These are phyloP conservation scores for Plectosphaerella sp. DNA, from an alignment of 2,329 filamentous ascomycete species.

Conservation along the genomic window DNA sequence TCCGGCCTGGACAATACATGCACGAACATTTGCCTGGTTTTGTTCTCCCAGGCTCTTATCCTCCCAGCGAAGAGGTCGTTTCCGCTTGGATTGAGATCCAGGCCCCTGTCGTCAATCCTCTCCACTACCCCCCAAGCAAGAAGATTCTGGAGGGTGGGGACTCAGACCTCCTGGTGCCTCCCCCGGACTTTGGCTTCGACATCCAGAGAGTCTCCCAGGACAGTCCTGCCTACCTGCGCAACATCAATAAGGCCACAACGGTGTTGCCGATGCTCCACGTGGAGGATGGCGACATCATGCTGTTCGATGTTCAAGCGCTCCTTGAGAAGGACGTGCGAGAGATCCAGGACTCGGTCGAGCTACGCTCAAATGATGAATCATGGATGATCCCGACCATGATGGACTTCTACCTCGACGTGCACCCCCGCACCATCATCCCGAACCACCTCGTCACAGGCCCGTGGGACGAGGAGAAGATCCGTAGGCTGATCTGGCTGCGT, in stretches of 20 bases:
- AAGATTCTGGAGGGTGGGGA: conserved; percentile 6
- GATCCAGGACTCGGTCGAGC: neutral
- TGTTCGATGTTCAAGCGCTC: conserved; percentile 27
- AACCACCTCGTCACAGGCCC: conserved; percentile 33
- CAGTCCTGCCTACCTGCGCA: neutral
- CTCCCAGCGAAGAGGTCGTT: neutral
- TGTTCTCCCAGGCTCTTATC: neutral
- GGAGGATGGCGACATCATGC: conserved; percentile 16
- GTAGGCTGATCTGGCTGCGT: conserved; percentile 41
- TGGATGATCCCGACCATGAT: conserved; percentile 1
- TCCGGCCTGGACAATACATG: neutral
- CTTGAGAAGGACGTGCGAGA: conserved; percentile 30
- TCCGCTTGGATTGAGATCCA: too few relatives aligned
- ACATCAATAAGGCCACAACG: neutral
- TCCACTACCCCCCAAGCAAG: conserved; percentile 6
- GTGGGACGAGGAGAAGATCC: conserved; percentile 31
- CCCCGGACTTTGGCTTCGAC: too few relatives aligned
- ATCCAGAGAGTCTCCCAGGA: too few relatives aligned
- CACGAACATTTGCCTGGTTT: neutral
- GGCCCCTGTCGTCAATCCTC: neutral
- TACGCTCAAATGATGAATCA: conserved; percentile 1
- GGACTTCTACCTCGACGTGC: conserved; percentile 26
- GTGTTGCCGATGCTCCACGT: conserved; percentile 5
- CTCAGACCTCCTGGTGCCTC: neutral
- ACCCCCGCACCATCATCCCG: conserved; percentile 34